Base-by-base conservation (phyloP, 2,329 filamentous ascomycete genomes). In the Trichothecium roseum region DNA sequence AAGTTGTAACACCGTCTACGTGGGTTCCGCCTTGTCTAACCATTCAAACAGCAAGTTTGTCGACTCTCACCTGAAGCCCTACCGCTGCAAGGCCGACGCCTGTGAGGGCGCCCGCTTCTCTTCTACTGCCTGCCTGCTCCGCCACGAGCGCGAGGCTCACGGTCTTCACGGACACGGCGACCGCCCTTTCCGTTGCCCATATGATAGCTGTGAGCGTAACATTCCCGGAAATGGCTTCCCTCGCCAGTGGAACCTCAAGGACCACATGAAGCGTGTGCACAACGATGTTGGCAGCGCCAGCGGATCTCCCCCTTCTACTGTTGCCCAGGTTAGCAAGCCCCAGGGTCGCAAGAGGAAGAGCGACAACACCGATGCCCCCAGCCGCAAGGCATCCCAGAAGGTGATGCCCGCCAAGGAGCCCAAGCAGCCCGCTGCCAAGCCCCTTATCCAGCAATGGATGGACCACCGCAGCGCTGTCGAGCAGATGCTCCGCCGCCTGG, bases 221-320 rank as follows among this genome's bases (percentile, higher is more conserved):
- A 68, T 81, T 24, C 67, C 74, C 17, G 87, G 86, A 49, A 86
- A 89, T 56, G 89, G 89, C 48, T 96, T 96, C 54, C 89, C 88
- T 27, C 81, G 89, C 49, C 81, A 88, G 50, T 96, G 91, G 85
- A 96, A 96, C 63, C 74, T 94, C 36, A 80, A 83, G 59, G 89
- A 96, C 63, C 89, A 96, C 69, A 95, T 95, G 88, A 85, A 86
- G 64, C 81, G 89, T 42, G 88, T 95, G 7, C 89, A 96, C 64
- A 78, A 78, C 45, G 73, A 76, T 51, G 66, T 67, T 41, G 63
- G 65, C 30, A 61, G 58, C 44, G 50, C 59, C 29, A 47, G 49
- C 30, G 61, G 55, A 17, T 66, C 69, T 24, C 61, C 64, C 8
- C 54, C 62, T 8, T 50, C 59, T 18, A 52, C 46, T 17, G 36